Conservation (phyloP, 176 grass and related monocot genomes). For the Zoysia japonica region DNA sequence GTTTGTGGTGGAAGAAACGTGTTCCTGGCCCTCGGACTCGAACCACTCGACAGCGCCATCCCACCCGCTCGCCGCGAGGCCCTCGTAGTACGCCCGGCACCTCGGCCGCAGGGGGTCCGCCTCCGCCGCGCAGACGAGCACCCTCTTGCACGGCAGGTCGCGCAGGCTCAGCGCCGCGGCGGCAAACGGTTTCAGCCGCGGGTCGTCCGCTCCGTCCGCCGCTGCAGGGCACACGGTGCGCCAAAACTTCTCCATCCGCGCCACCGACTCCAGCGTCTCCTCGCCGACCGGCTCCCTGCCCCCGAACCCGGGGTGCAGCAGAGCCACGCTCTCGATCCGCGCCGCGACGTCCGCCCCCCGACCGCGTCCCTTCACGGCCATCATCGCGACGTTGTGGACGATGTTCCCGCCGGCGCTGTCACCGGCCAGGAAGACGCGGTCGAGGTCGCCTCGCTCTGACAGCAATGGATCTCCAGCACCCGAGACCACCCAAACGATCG, state of each 20-base stretch:
- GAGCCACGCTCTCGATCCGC: background rate
- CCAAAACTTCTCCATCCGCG: slow-evolving; percentile 16
- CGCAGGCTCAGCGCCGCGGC: slow-evolving; percentile 5
- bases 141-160: slow-evolving; percentile 17
- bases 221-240: slow-evolving; percentile 9
- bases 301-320: slow-evolving; percentile 24
- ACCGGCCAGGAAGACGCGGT: slow-evolving; percentile 28
- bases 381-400: slow-evolving; percentile 48
- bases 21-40: slow-evolving; percentile 50
- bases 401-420: slow-evolving; percentile 30
- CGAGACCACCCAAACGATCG: slow-evolving; percentile 38
- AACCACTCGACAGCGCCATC: slow-evolving; percentile 29
- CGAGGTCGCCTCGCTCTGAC: slow-evolving; percentile 14
- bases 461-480: background rate
- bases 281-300: slow-evolving; percentile 10
- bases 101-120: slow-evolving; percentile 16
- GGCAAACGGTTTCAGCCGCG: slow-evolving; percentile 36
- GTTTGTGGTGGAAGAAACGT: slow-evolving; percentile 40
- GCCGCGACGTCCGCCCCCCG: background rate
- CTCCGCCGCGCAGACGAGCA: slow-evolving; percentile 18
- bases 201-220: slow-evolving; percentile 32
- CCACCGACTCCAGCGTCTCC: background rate
- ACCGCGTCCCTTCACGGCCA: background rate
- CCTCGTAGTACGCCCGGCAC: slow-evolving; percentile 35
- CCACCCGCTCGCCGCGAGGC: slow-evolving; percentile 35